Base-by-base conservation (phyloP, 495 filamentous ascomycete species). In the Immersiella caudata region DNA sequence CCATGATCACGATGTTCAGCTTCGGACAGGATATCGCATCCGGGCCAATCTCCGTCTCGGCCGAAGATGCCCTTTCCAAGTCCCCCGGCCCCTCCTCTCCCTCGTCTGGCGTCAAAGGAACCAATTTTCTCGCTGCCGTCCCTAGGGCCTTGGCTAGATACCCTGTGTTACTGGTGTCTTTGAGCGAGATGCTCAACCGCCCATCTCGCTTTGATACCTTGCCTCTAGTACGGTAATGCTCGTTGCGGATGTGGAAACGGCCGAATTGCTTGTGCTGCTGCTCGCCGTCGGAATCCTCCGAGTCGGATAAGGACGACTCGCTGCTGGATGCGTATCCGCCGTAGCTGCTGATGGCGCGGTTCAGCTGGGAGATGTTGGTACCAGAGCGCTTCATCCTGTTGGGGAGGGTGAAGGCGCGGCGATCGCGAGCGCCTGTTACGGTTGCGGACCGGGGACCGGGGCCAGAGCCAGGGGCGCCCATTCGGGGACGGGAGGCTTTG, bases 1-100 rank as follows among this genome's bases (percentile, higher is more conserved):
- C 88, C 73, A 92, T 90, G 70, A 93, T 92, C 35, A 93, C 91
- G 61, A 93, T 85, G 75, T 93, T 93, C 50, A 93, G 78, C 60
- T 74, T 82, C 6, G 89, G 86, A 7, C 75, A 74, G 12, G 65
- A 68, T 54, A 62, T 26, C 51, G 67, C 27, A 51, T 74, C 52
- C 8, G 64, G 27, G 14, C 61, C 27, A 33, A 65, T 52, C 50
- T 70, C 66, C 29, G 70, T 62, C 0, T 62, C 62, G 29, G 73
- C 51, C 11, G 71, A 69, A 26, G 54, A 75, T 55, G 68, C 58
- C 66, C 64, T 68, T 55, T 64, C 81, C 9, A 40, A 18, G 12
- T 27, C 52, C 6, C 64, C 29, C 52, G 67, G 55, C 35, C 72
- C 26, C 36, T 67, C 22, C 50, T 67, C 55, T 7, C 21, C 46